phyloP scores from a whole-genome alignment of 1,284 basidiomycete genomes.

The Microbotryum silenes-acaulis region DNA sequence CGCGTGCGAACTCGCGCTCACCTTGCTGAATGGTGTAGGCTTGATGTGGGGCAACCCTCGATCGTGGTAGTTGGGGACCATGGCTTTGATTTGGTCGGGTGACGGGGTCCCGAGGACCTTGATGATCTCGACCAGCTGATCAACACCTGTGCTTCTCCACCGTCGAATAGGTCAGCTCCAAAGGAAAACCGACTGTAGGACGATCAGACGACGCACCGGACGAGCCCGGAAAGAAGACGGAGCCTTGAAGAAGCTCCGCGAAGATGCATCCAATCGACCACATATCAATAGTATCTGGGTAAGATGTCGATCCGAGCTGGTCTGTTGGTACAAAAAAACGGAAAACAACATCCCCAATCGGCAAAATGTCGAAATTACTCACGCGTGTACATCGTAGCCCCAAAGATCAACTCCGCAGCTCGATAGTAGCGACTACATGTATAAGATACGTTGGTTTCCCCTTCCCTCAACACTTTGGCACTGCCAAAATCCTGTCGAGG shows the following conservation, averaged over 20 bases:
- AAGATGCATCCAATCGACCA: conserved; percentile 99
- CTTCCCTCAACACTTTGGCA: conserved; percentile 88
- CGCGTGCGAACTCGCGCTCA: conserved; percentile 38
- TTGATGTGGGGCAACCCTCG: conserved; percentile 99
- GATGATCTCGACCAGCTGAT: conserved; percentile 99
- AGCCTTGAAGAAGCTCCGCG: conserved; percentile 97
- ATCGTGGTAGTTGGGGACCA: conserved; percentile 98
- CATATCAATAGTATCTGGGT: conserved; percentile 81
- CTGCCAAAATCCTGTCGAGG: conserved; percentile 91
- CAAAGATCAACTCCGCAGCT: conserved; percentile 98
- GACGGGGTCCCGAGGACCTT: conserved; percentile 97
- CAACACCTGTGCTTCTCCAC: conserved; percentile 56
- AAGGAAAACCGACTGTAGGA: background rate
- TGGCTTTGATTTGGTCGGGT: conserved; percentile 92
- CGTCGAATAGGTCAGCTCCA: background rate
- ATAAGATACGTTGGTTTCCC: conserved; percentile 98
- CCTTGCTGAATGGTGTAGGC: conserved; percentile 49
- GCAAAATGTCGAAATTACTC: background rate
- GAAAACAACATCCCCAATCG: too few relatives aligned
- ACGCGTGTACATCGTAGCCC: conserved; percentile 94
- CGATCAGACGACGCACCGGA: conserved; percentile 43
- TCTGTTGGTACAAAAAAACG: background rate
- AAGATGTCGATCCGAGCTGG: background rate
- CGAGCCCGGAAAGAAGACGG: conserved; percentile 96
- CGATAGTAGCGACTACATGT: conserved; percentile 95